Base-by-base conservation (phyloP, 2,329 filamentous ascomycete species). In the Exophiala sp. region DNA sequence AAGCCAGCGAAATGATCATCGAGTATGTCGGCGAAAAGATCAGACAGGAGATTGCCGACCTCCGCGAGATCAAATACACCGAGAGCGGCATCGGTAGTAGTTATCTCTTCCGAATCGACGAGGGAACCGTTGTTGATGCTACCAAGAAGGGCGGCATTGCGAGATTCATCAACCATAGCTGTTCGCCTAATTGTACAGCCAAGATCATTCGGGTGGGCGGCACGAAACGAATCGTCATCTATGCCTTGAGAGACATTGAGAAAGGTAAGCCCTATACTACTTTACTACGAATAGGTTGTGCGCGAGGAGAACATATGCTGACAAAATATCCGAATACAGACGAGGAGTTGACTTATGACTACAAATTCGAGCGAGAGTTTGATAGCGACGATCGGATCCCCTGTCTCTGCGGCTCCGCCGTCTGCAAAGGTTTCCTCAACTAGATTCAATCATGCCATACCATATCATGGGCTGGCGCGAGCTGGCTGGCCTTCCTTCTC, bases 121-220 rank as follows among this genome's bases (percentile, higher is more conserved):
- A 98, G 65, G 91, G 93, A 63, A 95, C 90, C 0, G 91, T 98
- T 59, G 88, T 98, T 55, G 93, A 98, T 71, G 93, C 93, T 40
- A 98, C 93, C 19, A 98, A 98, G 75, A 93, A 95, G 73, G 93
- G 93, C 54, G 93, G 93, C 50, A 98, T 98, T 69, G 93, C 93
- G 24, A 81, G 93, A 37, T 98, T 98, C 70, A 98, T 98, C 77
- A 98, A 98, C 60, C 77, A 98, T 70, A 95, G 88, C 67, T 98
- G 93, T 70, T 93, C 89, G 72, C 93, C 93, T 5, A 98, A 97
- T 66, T 98, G 93, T 71, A 98, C 93, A 32, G 93, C 93, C 57
- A 98, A 97, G 74, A 98, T 98, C 65, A 98, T 98, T 73, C 94
- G 94, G 69, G 93, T 97, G 47, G 93, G 98, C 65, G 91, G 91